Percentiles rank a stretch among this genome's conserved stretches.
Conservation (phyloP, 805 yeast genomes). For the Cyberlindnera sargentensis region DNA sequence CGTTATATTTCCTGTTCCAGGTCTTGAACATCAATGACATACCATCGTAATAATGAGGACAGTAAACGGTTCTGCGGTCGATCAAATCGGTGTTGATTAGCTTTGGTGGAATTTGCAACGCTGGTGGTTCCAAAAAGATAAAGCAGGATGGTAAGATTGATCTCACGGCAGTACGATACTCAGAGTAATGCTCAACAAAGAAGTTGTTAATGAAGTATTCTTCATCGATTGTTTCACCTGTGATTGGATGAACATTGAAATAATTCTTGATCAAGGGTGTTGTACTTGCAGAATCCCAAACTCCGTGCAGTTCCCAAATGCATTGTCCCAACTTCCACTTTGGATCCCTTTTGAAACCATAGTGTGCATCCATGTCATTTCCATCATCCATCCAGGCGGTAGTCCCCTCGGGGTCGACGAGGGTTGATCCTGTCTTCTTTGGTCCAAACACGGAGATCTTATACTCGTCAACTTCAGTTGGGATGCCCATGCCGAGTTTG, state of each 20-base stretch:
- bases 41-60: constrained; percentile 95
- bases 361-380: constrained; percentile 50
- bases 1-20: constrained; percentile 80
- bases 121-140: constrained; percentile 75
- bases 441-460: constrained; percentile 74
- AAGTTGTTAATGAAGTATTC: constrained; percentile 54
- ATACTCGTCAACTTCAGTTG: constrained; percentile 62
- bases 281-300: constrained; percentile 52
- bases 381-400: constrained; percentile 59
- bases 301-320: constrained; percentile 72
- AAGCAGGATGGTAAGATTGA: constrained; percentile 38
- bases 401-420: constrained; percentile 59
- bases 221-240: constrained; percentile 37
- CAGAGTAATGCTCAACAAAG: constrained; percentile 56
- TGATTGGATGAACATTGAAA: constrained; percentile 35
- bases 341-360: constrained; percentile 61
- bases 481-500: constrained; percentile 70
- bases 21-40: constrained; percentile 85
- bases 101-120: constrained; percentile 67
- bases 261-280: constrained; percentile 41
- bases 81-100: constrained; percentile 42
- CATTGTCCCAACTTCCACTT: constrained; percentile 72
- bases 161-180: constrained; percentile 44
- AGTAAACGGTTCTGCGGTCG: constrained; percentile 60
- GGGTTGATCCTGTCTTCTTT: constrained; percentile 45